Base-by-base conservation (phyloP, 1,284 basidiomycete species). In the Austroboletus rostrupii region DNA sequence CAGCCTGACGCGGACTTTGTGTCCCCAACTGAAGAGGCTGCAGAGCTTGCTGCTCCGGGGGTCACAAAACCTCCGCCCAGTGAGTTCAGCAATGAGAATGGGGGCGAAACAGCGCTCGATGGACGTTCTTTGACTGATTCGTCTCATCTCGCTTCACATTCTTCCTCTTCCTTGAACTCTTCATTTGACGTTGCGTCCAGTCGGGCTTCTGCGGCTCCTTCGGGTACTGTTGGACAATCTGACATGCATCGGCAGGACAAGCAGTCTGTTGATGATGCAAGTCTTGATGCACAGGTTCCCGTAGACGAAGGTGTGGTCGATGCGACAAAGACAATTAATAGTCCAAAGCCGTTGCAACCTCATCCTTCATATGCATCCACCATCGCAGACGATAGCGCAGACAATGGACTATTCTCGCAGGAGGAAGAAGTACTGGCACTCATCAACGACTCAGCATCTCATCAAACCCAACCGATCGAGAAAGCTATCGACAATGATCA, bases 301-400 rank as follows among this genome's bases (percentile, higher is more conserved):
- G 50, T 16, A 23, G 28, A 36, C 28, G 47, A 51, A 45, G 37
- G 28, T 29, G 40, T 38, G 49, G 55, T 51, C 44, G 45, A 53
- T 21, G 33, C 19, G 9, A 36, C 50, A 40, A 35, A n/a, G 16
- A 44, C 45, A 19, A 42, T 12, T 33, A 44, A 54, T 37, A 39
- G 26, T 32, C 35, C 61, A 38, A 72, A 69, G 43, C 68, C 70
- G 3, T 57, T 76, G 46, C 70, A 74, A 61, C 61, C 70, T 14
- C 63, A 57, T 21, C 62, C 73, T 49, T 77, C 76, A 13, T 65
- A 70, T 40, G 72, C 78, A 8, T 72, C 79, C 28, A 81, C 79
- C 19, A 61, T 79, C 19, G 65, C 75, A 40, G 72, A 78, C 58
- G 66, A 75, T 53, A 72, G 73, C 38, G 68, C 71, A 49, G 62